Conservation (phyloP, 306 rosid species). For the Cicer judaicum region DNA sequence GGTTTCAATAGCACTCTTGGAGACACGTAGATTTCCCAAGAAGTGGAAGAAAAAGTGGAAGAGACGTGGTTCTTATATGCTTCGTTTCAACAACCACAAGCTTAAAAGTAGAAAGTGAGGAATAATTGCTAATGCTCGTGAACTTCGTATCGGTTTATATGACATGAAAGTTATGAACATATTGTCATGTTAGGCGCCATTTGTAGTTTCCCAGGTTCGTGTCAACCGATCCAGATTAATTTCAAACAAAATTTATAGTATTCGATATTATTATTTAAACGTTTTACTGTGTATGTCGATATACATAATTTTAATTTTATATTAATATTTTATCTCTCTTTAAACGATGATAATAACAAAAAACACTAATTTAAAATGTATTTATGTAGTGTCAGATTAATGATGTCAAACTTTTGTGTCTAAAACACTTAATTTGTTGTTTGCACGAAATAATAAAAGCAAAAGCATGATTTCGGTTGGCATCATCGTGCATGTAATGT, state of each 20-base stretch:
- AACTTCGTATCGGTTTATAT: not conserved
- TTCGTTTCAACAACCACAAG: slow-evolving; percentile 22
- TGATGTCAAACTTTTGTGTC: too few relatives aligned
- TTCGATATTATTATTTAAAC: too few relatives aligned
- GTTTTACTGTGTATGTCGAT: too few relatives aligned
- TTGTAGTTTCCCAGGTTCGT: not conserved
- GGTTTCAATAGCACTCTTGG: slow-evolving; percentile 4
- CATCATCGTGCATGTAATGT: not conserved
- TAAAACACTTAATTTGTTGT: too few relatives aligned
- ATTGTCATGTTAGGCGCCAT: slow-evolving; percentile 4
- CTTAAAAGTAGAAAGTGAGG: not conserved
- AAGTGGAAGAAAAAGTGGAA: slow-evolving; percentile 23
- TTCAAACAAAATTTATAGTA: too few relatives aligned
- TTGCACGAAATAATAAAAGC: not conserved
- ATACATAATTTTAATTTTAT: too few relatives aligned
- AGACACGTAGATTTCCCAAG: not conserved
- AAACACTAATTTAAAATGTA: too few relatives aligned
- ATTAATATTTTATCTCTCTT: too few relatives aligned
- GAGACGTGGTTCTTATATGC: not conserved
- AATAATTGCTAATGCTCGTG: slow-evolving; percentile 16
- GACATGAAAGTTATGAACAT: not conserved
- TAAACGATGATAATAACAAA: too few relatives aligned
- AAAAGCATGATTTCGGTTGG: not conserved
- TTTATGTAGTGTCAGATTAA: too few relatives aligned
- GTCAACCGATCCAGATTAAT: not conserved